A percentile compares a stretch with the other conserved stretches of the same genome.
phyloP scores from a whole-genome alignment of 176 grass and related monocot species.

The Rhipidocladum racemiflorum region DNA sequence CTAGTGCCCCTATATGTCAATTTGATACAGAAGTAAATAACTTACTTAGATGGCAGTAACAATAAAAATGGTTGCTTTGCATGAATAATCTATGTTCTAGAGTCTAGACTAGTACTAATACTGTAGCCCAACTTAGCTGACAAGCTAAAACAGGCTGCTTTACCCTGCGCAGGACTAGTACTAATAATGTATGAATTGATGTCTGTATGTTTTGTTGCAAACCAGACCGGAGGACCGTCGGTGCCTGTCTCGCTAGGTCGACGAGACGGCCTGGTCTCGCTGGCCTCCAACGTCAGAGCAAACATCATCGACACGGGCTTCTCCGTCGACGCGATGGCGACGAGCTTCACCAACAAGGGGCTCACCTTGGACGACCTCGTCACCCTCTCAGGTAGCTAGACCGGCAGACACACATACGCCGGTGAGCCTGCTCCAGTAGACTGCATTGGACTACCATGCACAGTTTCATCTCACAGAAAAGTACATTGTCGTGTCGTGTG shows the following conservation, averaged over 20 bases:
- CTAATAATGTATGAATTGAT: not conserved
- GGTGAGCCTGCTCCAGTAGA: not conserved
- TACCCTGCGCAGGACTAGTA: not conserved
- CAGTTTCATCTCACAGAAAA: not conserved
- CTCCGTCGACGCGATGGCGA: slow-evolving; percentile 67
- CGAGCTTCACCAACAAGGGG: slow-evolving; percentile 68
- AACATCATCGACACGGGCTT: slow-evolving; percentile 96
- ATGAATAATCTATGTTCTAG: not conserved
- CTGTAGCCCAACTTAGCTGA: not conserved
- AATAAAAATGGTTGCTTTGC: not conserved
- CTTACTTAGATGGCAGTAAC: not conserved
- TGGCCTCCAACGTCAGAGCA: slow-evolving; percentile 65
- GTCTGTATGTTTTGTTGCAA: not conserved
- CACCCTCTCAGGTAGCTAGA: slow-evolving; percentile 64
- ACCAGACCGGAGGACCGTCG: slow-evolving; percentile 74
- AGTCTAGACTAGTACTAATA: not conserved
- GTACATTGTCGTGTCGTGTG: not conserved
- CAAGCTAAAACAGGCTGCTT: not conserved
- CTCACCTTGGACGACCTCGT: slow-evolving; percentile 78
- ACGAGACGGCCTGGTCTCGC: slow-evolving; percentile 64
- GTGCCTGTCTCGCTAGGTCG: slow-evolving; percentile 60
- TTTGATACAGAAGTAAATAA: not conserved
- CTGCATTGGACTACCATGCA: not conserved
- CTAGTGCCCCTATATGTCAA: not conserved
- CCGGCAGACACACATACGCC: not conserved